A percentile compares a stretch with the other conserved stretches of the same genome.
These are phyloP conservation scores for Ramaria rubella DNA, from an alignment of 768 basidiomycete species.

Conservation along the genomic window DNA sequence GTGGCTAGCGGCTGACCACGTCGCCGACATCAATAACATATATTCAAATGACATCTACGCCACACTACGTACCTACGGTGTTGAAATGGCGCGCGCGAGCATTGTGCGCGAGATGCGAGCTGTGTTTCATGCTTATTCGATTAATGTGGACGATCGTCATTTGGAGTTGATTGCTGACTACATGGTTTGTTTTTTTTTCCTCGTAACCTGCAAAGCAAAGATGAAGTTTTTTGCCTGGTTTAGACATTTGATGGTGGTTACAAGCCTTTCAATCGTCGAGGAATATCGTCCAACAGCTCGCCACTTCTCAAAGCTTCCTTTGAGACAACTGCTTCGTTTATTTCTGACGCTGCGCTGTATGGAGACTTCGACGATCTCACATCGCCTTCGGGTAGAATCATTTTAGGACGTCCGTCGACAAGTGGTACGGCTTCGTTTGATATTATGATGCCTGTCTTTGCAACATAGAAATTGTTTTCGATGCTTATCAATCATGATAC, in stretches of 20 bases:
- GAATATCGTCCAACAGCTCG: conserved; percentile 89
- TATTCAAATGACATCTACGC: conserved; percentile 96
- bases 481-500: not conserved
- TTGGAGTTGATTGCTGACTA: conserved; percentile 97
- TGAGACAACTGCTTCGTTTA: conserved; percentile 90
- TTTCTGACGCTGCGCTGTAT: conserved; percentile 89
- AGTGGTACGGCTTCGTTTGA: conserved; percentile 98
- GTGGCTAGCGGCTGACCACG: conserved; percentile 54
- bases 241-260: conserved; percentile 95
- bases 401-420: conserved; percentile 75
- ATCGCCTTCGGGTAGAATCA: conserved; percentile 87
- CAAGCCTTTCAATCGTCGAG: conserved; percentile 96
- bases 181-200: conserved; percentile 60
- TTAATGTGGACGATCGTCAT: conserved; percentile 90
- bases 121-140: conserved; percentile 93
- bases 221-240: not conserved
- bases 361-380: conserved; percentile 94
- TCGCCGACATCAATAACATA: conserved; percentile 70
- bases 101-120: conserved; percentile 88
- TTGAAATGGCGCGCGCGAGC: conserved; percentile 89
- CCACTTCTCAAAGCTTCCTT: conserved; percentile 96
- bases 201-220: not conserved
- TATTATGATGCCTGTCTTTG: conserved; percentile 53
- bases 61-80: conserved; percentile 86
- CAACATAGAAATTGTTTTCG: not conserved